Evolutionary conservation across 2,329 filamentous ascomycete genomes (phyloP), one percentile per base, ranked within the genome.

Genomic region (Fusarium sp.): DNA sequence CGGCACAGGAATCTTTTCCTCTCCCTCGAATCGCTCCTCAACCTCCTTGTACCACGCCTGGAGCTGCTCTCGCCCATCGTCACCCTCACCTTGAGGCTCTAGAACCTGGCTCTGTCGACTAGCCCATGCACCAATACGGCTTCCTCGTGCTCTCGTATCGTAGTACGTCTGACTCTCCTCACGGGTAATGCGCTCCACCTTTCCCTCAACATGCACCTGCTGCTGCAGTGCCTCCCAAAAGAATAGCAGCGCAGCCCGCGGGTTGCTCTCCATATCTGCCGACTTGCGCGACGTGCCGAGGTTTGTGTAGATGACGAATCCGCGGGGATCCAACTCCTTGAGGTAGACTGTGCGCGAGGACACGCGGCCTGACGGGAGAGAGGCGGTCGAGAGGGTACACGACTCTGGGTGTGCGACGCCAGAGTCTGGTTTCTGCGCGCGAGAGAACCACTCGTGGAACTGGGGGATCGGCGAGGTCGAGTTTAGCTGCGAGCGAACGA

Each of bases 231-330:
- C 87, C 75, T 92, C 90, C 97, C 97, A 99, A 91, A 92, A 95
- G 82, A 99, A 99, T 6, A 94, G 95, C 78, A 99, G 86, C 57
- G 91, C 91, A 0, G 94, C 96, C 85, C 93, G 92, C 32, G 90
- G 89, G 82, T 98, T 99, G 5, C 84, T 87, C 25, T 85, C 87
- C 8, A 97, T 85, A 81, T 98, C 94, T 59, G 84, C 80, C 1
- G 91, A 90, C 85, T 92, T 90, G 78, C 88, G 85, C 68, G 91
- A 94, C 0, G 94, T 97, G 69, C 91, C 95, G 86, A 95, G 96
- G 83, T 99, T 99, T 80, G 91, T 93, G 87, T 98, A 99, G 58
- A 99, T 88, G 50, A 98, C 95, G 84, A 97, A 99, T 17, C 95
- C 95, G 22, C 83, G 78, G 63, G 87, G 83, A 82, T 98, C 95